Percentiles rank a stretch among this genome's conserved stretches.
phyloP scores from a whole-genome alignment of 106 monocot species.

The Gastrodia elata region DNA sequence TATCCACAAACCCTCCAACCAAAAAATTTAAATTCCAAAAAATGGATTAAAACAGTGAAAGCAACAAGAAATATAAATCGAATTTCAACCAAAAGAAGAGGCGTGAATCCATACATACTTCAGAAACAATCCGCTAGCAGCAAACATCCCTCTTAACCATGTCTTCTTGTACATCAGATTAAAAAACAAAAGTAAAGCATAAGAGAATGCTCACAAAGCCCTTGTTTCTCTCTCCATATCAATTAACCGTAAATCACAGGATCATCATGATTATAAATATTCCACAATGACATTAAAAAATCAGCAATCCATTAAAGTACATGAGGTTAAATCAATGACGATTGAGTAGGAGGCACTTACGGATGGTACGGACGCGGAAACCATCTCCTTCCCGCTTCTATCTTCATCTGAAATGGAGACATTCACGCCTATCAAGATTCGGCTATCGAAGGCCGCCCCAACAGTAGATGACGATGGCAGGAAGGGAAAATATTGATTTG shows the following conservation, averaged over 20 bases:
- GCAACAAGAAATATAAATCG: neutral
- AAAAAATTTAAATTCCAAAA: neutral
- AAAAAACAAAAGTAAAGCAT: neutral
- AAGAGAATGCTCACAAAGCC: neutral
- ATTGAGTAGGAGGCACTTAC: neutral
- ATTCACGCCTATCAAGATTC: neutral
- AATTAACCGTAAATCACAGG: neutral
- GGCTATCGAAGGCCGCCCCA: neutral
- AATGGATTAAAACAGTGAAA: neutral
- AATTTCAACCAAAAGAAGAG: neutral
- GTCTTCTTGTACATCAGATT: neutral
- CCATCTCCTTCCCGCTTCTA: neutral
- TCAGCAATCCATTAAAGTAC: neutral
- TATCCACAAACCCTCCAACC: neutral
- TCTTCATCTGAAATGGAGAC: neutral
- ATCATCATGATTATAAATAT: neutral
- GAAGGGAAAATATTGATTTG: neutral
- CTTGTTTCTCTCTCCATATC: neutral
- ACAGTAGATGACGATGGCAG: neutral
- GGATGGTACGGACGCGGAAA: neutral
- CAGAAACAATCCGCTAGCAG: neutral
- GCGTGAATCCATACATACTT: neutral
- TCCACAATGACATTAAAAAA: neutral
- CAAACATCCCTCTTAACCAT: neutral
- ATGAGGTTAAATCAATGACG: neutral